Conservation (phyloP, 2,329 filamentous ascomycete species). For the Cladophialophora chaetospira region DNA sequence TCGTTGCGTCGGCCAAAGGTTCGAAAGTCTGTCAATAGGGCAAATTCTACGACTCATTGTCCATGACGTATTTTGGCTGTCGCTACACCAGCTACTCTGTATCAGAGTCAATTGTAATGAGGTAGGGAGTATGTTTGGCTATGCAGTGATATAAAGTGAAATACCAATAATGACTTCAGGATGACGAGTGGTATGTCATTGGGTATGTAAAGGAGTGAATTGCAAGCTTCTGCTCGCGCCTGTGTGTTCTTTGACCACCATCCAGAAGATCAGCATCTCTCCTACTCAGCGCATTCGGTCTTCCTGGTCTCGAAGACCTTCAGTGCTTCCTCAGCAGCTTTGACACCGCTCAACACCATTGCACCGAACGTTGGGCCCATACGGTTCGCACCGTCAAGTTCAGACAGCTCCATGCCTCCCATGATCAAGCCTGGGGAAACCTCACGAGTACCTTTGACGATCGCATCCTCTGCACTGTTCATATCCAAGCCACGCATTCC, state of each 20-base stretch:
- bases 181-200: too few species aligned
- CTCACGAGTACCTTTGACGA: slow-evolving; percentile 88
- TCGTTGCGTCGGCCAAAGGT: too few species aligned
- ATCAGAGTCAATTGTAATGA: too few species aligned
- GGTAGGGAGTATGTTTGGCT: too few species aligned
- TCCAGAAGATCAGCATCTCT: background rate
- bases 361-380: slow-evolving; percentile 91
- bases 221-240: background rate
- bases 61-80: too few species aligned
- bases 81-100: too few species aligned
- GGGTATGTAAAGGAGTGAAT: slow-evolving; percentile 1
- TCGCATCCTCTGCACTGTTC: slow-evolving; percentile 87
- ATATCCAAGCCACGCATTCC: slow-evolving; percentile 95
- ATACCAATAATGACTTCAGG: too few species aligned
- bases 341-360: slow-evolving; percentile 84
- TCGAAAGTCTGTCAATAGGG: too few species aligned
- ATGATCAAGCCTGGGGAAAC: slow-evolving; percentile 84
- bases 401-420: slow-evolving; percentile 91
- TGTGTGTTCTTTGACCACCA: background rate
- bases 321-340: slow-evolving; percentile 85
- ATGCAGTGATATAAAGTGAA: too few species aligned
- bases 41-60: too few species aligned
- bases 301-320: slow-evolving; percentile 75
- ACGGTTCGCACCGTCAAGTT: slow-evolving; percentile 86
- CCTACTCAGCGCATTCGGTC: slow-evolving; percentile 69